Evolutionary conservation across 495 filamentous ascomycete species (phyloP).

Genomic region (Neurospora sp.): DNA sequence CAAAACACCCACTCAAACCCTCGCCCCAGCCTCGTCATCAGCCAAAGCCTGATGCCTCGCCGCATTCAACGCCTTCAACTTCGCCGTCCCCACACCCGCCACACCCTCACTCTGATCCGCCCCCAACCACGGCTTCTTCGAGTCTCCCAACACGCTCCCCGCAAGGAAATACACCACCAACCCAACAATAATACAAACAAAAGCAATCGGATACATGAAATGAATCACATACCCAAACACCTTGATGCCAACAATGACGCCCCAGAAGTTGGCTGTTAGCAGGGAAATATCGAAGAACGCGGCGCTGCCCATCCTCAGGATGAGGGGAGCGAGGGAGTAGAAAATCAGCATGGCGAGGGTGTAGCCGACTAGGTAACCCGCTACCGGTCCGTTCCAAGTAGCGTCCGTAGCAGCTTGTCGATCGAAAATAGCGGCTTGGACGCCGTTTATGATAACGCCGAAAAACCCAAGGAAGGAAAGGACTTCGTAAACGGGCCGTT

Average conservation of each 20-base stretch:
- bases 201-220: slow-evolving; percentile 91
- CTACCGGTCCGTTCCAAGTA: slow-evolving; percentile 56
- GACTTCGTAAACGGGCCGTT: slow-evolving; percentile 84
- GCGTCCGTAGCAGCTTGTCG: slow-evolving; percentile 56
- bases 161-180: slow-evolving; percentile 74
- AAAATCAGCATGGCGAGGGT: slow-evolving; percentile 74
- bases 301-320: slow-evolving; percentile 78
- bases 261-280: slow-evolving; percentile 95
- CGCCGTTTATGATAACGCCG: slow-evolving; percentile 83
- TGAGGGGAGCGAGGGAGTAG: slow-evolving; percentile 75
- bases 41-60: slow-evolving; percentile 27
- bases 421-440: slow-evolving; percentile 85
- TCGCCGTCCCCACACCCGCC: slow-evolving; percentile 78
- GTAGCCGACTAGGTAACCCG: slow-evolving; percentile 77
- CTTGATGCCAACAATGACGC: slow-evolving; percentile 76
- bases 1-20: not conserved
- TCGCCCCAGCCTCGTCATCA: not conserved
- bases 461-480: slow-evolving; percentile 83
- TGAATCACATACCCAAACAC: slow-evolving; percentile 75
- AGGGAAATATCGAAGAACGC: slow-evolving; percentile 96
- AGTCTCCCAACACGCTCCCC: slow-evolving; percentile 70
- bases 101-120: slow-evolving; percentile 72
- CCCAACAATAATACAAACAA: slow-evolving; percentile 79
- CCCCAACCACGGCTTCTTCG: slow-evolving; percentile 91
- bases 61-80: slow-evolving; percentile 57